Evolutionary conservation across 129 eudicot genomes (phyloP), one percentile per base, ranked within the genome.

Genomic region (Artemisia argyi): DNA sequence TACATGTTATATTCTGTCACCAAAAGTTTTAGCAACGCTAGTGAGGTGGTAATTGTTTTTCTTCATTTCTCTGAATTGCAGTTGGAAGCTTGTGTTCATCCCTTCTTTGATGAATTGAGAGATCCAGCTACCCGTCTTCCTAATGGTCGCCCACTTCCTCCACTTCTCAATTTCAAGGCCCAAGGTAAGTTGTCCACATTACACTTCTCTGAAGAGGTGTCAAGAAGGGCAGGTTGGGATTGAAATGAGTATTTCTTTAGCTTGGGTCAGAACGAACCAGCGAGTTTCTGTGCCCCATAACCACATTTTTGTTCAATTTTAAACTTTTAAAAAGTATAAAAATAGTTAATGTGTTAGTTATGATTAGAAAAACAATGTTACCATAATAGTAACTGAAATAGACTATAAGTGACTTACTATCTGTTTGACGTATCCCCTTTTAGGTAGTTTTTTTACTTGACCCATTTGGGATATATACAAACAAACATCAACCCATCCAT

Each of bases 31-130:
- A 7, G 22, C 61, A 15, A n/a, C 8, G 6, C 42, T 55, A 16
- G 50, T 32, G 65, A 49, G 61, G 61, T 62, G 35, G 9, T 61
- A 17, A 24, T 48, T 54, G 51, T 0, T 18, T 6, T 18, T 24
- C 53, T 22, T 12, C 6, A 2, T 19, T 28, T 42, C 46, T 55
- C 61, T 62, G 61, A 39, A 55, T 73, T 82, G 53, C 81, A 93
- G 98, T 81, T 87, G 82, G 98, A 93, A 82, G 98, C 98, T 80
- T 93, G 96, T 63, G 76, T 87, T 66, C 96, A 93, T 81, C 96
- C 96, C 9, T 90, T 87, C 87, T 93, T 93, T 73, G 96, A 93
- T 82, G 95, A 89, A 82, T 61, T 92, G 76, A 89, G 96, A 75
- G 92, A 92, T 63, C 98, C 96, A 62, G 76, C 82, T 63, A 87